Evolutionary conservation across 768 basidiomycete species (phyloP), one percentile per base, ranked within the genome.

Genomic region (Xerocomellus amylosporus): DNA sequence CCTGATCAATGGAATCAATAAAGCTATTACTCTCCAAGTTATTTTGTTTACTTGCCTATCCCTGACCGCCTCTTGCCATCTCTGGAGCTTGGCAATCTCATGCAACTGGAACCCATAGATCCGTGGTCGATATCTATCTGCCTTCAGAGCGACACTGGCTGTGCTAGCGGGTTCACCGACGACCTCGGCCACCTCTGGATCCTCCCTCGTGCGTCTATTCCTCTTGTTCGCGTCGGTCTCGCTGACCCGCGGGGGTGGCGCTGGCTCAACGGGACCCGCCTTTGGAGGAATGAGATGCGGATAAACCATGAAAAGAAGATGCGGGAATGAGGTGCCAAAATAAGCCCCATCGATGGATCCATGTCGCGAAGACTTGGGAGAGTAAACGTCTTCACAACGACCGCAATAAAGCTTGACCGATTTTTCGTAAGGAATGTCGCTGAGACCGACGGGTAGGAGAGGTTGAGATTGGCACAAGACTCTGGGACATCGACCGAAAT

Each of bases 351-450:
- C 97, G 68, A 99, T 98, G 36, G 89, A 88, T 46, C 96, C 96
- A 71, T 99, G 97, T 28, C 96, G 84, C 6, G 93, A 94, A 2
- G 91, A 94, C 71, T 99, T 99, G 36, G 97, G 97, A 0, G 90
- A 93, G 74, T 98, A 99, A 62, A 99, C 87, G 73, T 99, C 97
- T 74, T 99, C 96, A 73, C 97, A 99, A 36, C 94, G 87, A 2
- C 94, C 95, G 69, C 97, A 99, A 74, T 94, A 98, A 46, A 99
- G 88, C 71, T 99, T 99, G 69, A 98, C 96, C 30, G 93, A 94
- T 75, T 98, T 99, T 70, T 97, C 92, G 72, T 97, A 98, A 0
- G 97, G 90, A n/a, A 93, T 80, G 72, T 99, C 97, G 56, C 91
- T 94, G 28, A 98, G 85, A 17, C 97, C 97, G 58, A 98, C 92